phyloP scores from a whole-genome alignment of 768 basidiomycete genomes.

The Leccinum olivaceopallidum region DNA sequence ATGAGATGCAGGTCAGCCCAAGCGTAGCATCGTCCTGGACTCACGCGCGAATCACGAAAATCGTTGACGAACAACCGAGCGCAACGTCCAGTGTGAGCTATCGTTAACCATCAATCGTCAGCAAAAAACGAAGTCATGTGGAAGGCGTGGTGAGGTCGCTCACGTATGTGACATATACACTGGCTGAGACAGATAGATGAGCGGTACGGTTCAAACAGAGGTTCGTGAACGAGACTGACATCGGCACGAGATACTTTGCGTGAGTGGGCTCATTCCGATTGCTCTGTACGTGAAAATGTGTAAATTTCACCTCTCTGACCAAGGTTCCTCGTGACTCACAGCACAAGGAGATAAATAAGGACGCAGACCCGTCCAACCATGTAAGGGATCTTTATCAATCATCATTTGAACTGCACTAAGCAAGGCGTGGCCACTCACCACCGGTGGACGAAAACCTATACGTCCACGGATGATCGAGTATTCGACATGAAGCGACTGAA shows the following conservation, averaged over 20 bases:
- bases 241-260: background rate
- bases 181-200: conserved; percentile 11
- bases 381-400: conserved; percentile 21
- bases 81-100: conserved; percentile 9
- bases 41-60: conserved; percentile 28
- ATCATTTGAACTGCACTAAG: background rate
- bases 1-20: background rate
- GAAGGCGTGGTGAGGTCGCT: background rate
- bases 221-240: conserved; percentile 16
- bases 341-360: conserved; percentile 9
- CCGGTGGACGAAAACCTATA: conserved; percentile 15
- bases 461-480: conserved; percentile 13
- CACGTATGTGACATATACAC: conserved; percentile 3
- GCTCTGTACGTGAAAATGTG: conserved; percentile 3
- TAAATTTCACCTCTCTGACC: background rate
- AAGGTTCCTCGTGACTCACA: conserved; percentile 10
- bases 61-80: conserved; percentile 23
- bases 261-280: background rate
- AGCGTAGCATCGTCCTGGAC: background rate
- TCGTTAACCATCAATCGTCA: background rate
- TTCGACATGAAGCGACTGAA: conserved; percentile 20
- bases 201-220: background rate
- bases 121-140: background rate
- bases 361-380: conserved; percentile 16
- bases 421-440: conserved; percentile 18